Conservation (phyloP, 1,284 basidiomycete species). For the Peniophora sp. region DNA sequence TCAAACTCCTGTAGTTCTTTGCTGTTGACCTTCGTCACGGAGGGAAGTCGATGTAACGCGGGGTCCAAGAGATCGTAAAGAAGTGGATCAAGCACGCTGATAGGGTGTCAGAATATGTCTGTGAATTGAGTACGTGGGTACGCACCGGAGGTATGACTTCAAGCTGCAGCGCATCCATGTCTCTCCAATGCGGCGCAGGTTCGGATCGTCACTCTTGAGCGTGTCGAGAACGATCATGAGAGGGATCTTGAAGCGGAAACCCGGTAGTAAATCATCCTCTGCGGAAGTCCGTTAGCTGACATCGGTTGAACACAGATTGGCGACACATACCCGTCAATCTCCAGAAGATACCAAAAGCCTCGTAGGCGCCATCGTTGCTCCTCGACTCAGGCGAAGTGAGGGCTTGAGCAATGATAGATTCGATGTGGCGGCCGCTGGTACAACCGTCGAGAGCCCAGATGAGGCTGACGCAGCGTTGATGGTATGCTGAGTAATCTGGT, state of each 20-base stretch:
- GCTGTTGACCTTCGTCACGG: constrained; percentile 46
- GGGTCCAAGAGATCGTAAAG: constrained; percentile 75
- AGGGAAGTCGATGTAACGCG: constrained; percentile 44
- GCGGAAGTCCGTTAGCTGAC: constrained; percentile 6
- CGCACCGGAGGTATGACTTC: constrained; percentile 83
- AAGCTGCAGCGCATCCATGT: constrained; percentile 94
- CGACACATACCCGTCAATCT: constrained; percentile 63
- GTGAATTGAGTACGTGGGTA: not conserved
- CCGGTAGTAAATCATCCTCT: constrained; percentile 82
- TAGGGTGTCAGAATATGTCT: constrained; percentile 1
- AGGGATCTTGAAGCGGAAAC: constrained; percentile 76
- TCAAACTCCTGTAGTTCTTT: constrained; percentile 58
- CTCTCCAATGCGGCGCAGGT: constrained; percentile 71
- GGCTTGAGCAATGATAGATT: constrained; percentile 69
- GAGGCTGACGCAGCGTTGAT: constrained; percentile 77
- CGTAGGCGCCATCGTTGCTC: constrained; percentile 58
- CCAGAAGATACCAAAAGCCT: constrained; percentile 93
- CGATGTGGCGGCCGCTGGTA: constrained; percentile 57
- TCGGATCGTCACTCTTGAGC: constrained; percentile 69
- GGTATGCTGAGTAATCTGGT: constrained; percentile 62
- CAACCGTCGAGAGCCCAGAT: constrained; percentile 78
- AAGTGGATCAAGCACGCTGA: constrained; percentile 81
- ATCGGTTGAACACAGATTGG: not conserved
- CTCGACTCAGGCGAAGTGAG: constrained; percentile 46
- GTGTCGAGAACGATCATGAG: constrained; percentile 85